These are phyloP conservation scores for Pythium biforme DNA, from an alignment of 352 stramenopile genomes.

Conservation along the genomic window DNA sequence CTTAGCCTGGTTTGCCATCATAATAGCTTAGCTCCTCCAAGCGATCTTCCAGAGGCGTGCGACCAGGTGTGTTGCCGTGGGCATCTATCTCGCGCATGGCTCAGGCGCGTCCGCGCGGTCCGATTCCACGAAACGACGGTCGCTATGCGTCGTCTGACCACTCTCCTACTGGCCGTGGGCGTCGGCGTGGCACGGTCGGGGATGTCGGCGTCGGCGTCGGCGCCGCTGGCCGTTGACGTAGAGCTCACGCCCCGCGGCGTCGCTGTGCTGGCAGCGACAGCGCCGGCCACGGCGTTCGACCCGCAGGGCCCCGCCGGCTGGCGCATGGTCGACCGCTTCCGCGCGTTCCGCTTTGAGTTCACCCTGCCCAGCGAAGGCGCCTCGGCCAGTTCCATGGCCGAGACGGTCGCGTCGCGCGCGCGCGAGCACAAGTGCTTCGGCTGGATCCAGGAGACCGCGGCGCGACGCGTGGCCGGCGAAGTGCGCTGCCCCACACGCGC, in stretches of 20 bases:
- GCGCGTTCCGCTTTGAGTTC: constrained; percentile 21
- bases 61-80: no score
- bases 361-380: background rate
- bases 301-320: constrained; percentile 13
- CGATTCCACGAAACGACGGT: no score
- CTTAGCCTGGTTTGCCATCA: no score
- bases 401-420: background rate
- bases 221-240: constrained; percentile 16
- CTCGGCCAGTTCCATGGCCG: no score
- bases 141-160: no score
- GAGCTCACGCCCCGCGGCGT: constrained; percentile 1
- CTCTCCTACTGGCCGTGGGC: no score
- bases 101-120: no score
- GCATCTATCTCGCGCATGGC: no score
- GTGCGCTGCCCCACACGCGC: constrained; percentile 14
- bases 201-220: background rate
- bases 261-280: background rate
- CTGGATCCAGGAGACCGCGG: constrained; percentile 18
- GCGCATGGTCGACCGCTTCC: constrained; percentile 24
- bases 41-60: no score
- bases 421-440: constrained; percentile 16
- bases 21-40: no score
- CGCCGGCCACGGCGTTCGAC: background rate
- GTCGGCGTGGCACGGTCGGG: no score
- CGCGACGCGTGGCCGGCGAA: constrained; percentile 11